These are phyloP conservation scores for Eucalyptus sp. DNA, from an alignment of 345 rosid species.

Conservation along the genomic window DNA sequence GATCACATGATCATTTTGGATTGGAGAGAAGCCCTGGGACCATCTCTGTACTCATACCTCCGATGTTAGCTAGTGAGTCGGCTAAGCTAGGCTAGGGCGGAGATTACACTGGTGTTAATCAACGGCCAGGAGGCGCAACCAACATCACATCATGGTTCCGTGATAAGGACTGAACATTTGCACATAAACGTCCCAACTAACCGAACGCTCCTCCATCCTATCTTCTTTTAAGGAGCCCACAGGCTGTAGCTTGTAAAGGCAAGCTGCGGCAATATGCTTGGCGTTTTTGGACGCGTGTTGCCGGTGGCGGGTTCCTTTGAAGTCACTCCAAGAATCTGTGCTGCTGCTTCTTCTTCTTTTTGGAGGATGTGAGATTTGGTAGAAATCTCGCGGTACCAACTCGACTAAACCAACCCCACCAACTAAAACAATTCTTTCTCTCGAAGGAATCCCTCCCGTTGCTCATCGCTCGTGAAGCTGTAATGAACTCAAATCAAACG, in stretches of 20 bases:
- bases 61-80: neutral
- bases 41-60: neutral
- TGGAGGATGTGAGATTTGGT: neutral
- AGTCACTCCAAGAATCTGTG: neutral
- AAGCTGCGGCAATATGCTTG: neutral
- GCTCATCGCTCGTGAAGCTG: neutral
- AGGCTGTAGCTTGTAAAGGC: neutral
- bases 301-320: neutral
- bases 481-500: neutral
- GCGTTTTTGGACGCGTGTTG: neutral
- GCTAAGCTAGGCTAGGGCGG: neutral
- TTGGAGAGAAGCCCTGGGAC: neutral
- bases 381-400: neutral
- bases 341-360: neutral
- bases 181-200: neutral
- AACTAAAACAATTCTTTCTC: neutral
- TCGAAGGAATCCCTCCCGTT: neutral
- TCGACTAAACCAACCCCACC: neutral
- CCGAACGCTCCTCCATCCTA: neutral
- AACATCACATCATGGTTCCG: neutral
- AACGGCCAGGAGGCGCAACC: neutral
- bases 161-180: neutral
- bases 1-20: neutral
- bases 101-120: neutral
- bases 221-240: neutral